Percentiles rank a stretch among this genome's conserved stretches.
These are phyloP conservation scores for Lumnitzera racemosa DNA, from an alignment of 345 rosid genomes.

Conservation along the genomic window DNA sequence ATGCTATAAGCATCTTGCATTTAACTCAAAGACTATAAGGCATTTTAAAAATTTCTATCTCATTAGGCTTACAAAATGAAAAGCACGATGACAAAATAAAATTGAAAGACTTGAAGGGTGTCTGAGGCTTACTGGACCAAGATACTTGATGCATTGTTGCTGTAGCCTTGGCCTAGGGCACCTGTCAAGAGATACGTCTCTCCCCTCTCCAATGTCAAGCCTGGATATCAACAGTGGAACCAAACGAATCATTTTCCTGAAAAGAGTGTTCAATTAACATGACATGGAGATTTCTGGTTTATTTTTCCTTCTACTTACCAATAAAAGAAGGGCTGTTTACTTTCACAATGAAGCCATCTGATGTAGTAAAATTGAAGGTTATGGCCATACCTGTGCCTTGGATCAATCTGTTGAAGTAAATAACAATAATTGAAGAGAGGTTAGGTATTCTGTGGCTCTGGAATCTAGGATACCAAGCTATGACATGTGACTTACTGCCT, in stretches of 20 bases:
- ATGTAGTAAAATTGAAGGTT: constrained; percentile 85
- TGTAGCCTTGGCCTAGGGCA: constrained; percentile 70
- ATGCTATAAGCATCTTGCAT: no score
- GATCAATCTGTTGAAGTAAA: constrained; percentile 61
- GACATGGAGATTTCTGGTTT: no score
- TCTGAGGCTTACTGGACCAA: constrained; percentile 70
- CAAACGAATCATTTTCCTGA: no score
- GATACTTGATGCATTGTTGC: constrained; percentile 91
- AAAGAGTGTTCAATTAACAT: no score
- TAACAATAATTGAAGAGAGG: constrained; percentile 9
- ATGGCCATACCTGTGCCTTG: constrained; percentile 93
- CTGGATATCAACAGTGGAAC: constrained; percentile 25
- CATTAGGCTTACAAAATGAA: no score
- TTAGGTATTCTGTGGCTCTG: background rate
- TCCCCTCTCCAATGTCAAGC: constrained; percentile 92
- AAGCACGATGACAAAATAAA: no score
- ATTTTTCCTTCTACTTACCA: constrained; percentile 37
- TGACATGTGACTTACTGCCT: constrained; percentile 54
- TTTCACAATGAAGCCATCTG: constrained; percentile 79
- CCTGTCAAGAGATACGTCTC: constrained; percentile 54
- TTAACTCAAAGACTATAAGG: no score
- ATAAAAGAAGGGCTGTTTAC: constrained; percentile 80
- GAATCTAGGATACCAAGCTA: background rate
- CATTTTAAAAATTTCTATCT: no score
- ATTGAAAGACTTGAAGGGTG: no score